A percentile compares a stretch with the other conserved stretches of the same genome.
Evolutionary conservation across 192 early-diverging fungal genomes (phyloP).

Genomic region (Rhizoclosmatium sp.): DNA sequence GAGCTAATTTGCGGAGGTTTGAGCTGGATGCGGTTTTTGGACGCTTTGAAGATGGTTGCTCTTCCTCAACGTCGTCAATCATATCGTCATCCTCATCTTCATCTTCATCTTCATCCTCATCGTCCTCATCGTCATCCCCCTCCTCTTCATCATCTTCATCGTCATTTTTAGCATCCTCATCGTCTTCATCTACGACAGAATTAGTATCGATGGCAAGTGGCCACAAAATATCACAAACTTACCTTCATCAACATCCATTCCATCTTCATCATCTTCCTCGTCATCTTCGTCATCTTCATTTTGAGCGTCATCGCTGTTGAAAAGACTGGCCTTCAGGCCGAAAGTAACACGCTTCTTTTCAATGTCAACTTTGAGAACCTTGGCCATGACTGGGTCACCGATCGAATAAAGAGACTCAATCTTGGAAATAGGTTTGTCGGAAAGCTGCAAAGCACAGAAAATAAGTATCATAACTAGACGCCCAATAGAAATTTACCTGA

Average conservation of each 20-base stretch:
- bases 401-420: conserved; percentile 78
- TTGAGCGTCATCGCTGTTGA: conserved; percentile 66
- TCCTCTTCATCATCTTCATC: conserved; percentile 27
- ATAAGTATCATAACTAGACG: not conserved
- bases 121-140: conserved; percentile 28
- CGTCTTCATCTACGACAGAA: conserved; percentile 50
- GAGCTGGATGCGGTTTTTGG: conserved; percentile 4
- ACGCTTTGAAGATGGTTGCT: too few species aligned
- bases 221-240: conserved; percentile 14
- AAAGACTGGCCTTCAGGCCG: conserved; percentile 87
- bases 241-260: conserved; percentile 10
- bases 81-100: conserved; percentile 35
- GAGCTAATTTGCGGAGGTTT: conserved; percentile 40
- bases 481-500: conserved; percentile 53
- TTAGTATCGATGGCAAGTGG: too few species aligned
- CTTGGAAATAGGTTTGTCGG: conserved; percentile 75
- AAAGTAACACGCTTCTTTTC: conserved; percentile 75
- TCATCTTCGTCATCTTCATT: conserved; percentile 54
- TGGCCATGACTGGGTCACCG: conserved; percentile 85
- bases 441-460: conserved; percentile 53
- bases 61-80: not conserved
- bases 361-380: conserved; percentile 76
- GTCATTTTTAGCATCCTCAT: conserved; percentile 23
- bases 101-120: conserved; percentile 5
- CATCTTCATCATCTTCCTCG: conserved; percentile 33